These are phyloP conservation scores for Acrocalymma vagum DNA, from an alignment of 2,329 filamentous ascomycete genomes.

Conservation along the genomic window DNA sequence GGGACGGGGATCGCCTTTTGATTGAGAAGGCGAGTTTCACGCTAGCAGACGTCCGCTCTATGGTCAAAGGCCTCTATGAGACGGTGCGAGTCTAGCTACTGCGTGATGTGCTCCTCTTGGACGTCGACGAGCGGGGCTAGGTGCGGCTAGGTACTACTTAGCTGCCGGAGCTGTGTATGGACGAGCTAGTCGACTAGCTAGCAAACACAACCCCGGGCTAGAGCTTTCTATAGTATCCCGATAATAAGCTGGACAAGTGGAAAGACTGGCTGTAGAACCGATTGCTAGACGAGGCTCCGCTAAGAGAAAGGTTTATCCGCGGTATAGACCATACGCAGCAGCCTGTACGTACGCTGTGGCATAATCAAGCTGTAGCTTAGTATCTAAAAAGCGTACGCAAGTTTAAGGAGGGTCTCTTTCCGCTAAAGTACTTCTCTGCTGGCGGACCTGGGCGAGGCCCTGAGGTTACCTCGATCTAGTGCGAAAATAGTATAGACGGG, in stretches of 20 bases:
- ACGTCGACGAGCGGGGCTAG: constrained; percentile 2
- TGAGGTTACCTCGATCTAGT: constrained; percentile 16
- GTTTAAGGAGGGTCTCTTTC: constrained; percentile 12
- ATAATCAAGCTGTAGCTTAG: background rate
- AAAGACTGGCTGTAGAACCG: constrained; percentile 3
- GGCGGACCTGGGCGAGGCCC: constrained; percentile 15
- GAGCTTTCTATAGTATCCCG: constrained; percentile 4
- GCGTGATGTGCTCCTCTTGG: constrained; percentile 5
- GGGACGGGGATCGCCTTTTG: constrained; percentile 4
- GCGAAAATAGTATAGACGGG: constrained; percentile 14
- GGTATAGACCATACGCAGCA: constrained; percentile 1
- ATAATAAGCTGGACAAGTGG: background rate
- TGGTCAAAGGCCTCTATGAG: constrained; percentile 5
- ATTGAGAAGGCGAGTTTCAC: constrained; percentile 1
- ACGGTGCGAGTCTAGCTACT: constrained; percentile 6
- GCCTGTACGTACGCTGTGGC: constrained; percentile 1
- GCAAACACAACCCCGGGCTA: constrained; percentile 1
- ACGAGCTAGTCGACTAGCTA: constrained; percentile 2
- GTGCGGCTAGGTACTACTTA: constrained; percentile 1
- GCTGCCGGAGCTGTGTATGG: background rate
- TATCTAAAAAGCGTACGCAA: constrained; percentile 2
- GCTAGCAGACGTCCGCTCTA: constrained; percentile 1
- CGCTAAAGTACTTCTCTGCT: constrained; percentile 18
- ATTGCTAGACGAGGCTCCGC: background rate
- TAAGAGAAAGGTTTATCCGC: constrained; percentile 4